These are phyloP conservation scores for Themeda triandra DNA, from an alignment of 176 grass and related monocot genomes.

Conservation along the genomic window DNA sequence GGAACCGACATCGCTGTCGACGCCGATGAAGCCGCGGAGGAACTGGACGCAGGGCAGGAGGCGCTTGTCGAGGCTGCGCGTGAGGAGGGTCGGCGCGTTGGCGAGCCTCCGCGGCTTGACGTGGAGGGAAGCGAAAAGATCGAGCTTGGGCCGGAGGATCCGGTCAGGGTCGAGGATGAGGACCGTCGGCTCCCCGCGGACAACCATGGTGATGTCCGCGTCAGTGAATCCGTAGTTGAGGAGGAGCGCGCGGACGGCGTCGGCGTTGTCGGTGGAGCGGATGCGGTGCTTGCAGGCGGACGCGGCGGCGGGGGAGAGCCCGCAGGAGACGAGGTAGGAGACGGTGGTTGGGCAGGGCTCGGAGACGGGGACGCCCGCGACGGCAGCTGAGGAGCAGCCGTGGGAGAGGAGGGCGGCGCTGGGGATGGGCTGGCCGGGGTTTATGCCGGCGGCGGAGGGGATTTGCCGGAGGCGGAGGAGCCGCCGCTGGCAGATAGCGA, in stretches of 20 bases:
- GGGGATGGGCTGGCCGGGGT: not conserved
- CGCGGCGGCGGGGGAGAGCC: slow-evolving; percentile 17
- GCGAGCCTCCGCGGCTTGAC: slow-evolving; percentile 14
- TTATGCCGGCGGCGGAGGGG: not conserved
- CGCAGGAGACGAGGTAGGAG: slow-evolving; percentile 23
- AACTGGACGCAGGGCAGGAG: slow-evolving; percentile 23
- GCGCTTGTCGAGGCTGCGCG: slow-evolving; percentile 23
- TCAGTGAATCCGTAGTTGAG: slow-evolving; percentile 34
- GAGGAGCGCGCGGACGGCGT: slow-evolving; percentile 27
- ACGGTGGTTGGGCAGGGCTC: not conserved
- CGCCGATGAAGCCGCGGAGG: slow-evolving; percentile 26
- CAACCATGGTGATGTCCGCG: not conserved
- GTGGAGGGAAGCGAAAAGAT: slow-evolving; percentile 29
- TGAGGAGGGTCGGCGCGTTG: not conserved
- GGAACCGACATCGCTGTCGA: not conserved
- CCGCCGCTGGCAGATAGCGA: not conserved
- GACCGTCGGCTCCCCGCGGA: not conserved
- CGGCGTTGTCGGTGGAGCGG: slow-evolving; percentile 20
- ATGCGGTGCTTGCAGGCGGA: not conserved
- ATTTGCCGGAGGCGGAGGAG: not conserved
- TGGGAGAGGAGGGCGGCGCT: not conserved
- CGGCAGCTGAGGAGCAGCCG: not conserved
- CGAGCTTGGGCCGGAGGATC: slow-evolving; percentile 45
- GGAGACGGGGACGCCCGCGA: not conserved
- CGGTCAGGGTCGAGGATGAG: not conserved